Evolutionary conservation across 805 yeast genomes (phyloP), one percentile per base, ranked within the genome.

Genomic region (Cyberlindnera maclurae): DNA sequence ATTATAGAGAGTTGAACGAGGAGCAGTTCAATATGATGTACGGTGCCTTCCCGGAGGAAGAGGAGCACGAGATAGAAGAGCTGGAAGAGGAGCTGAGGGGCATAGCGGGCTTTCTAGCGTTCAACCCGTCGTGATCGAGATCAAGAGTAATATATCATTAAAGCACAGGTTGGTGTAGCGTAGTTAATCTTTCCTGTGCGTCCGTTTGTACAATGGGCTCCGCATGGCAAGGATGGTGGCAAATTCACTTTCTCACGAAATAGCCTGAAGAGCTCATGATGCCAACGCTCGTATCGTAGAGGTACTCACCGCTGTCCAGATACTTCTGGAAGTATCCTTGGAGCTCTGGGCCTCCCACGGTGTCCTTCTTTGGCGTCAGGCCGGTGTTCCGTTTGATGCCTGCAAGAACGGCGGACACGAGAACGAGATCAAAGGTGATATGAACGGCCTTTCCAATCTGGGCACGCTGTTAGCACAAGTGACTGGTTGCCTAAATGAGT

Each of bases 241-340:
- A 13, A 10, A 8, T 24, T 44, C 47, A 77, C 47, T 67, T 75
- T 50, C 87, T 72, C 35, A 64, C 76, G 59, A 89, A 93, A 62
- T 81, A 86, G 15, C 75, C 71, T 2, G 95, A 83, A 6, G 80
- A 68, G 31, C 79, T 75, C 67, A 87, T 72, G 47, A 76, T 67
- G 4, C 83, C 81, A 10, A 82, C 80, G 15, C 82, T 66, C 39
- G 75, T 72, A 54, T 88, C 96, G 47, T 81, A 78, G 3, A 82
- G 63, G 59, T 78, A 77, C 54, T 93, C 98, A n/a, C 98, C 98
- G 22, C 80, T 56, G 37, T 77, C 82, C 45, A 93, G 69, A 57
- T 89, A 93, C 55, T 77, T 80, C 27, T 64, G 63, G 5, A 80
- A 65, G 50, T 77, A 78, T 29, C 65, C 63, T 46, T 68, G 70